These are phyloP conservation scores for Dactylellina parvicollis DNA, from an alignment of 2,329 filamentous ascomycete genomes.

Conservation along the genomic window DNA sequence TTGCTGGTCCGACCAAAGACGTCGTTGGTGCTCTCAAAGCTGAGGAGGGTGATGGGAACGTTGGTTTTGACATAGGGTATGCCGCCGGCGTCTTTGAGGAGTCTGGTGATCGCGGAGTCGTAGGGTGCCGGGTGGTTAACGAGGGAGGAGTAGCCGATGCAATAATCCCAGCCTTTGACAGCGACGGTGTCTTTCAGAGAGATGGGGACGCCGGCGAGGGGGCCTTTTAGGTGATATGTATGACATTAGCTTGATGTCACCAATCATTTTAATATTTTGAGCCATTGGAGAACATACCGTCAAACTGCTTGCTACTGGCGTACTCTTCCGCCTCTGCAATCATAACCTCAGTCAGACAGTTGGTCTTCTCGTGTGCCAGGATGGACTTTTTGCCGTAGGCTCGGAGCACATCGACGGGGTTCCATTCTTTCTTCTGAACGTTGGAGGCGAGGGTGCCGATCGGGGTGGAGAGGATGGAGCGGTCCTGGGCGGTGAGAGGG, in stretches of 20 bases:
- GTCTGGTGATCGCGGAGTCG: conserved; percentile 77
- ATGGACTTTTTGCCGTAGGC: conserved; percentile 88
- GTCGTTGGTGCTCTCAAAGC: conserved; percentile 81
- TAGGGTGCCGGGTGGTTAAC: conserved; percentile 70
- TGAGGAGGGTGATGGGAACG: conserved; percentile 83
- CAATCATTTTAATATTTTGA: too few species aligned
- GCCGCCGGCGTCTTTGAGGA: conserved; percentile 87
- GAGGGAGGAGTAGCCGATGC: conserved; percentile 80
- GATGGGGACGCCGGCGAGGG: conserved; percentile 85
- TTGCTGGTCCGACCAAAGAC: conserved; percentile 86
- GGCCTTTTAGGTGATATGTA: conserved; percentile 66
- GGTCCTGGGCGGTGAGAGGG: conserved; percentile 73
- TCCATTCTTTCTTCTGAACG: conserved; percentile 75
- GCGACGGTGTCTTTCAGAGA: conserved; percentile 83
- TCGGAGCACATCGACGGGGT: conserved; percentile 77
- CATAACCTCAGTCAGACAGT: conserved; percentile 88
- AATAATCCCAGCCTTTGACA: conserved; percentile 83
- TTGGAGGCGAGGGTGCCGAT: conserved; percentile 81
- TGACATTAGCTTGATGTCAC: too few species aligned
- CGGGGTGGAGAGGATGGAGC: conserved; percentile 74
- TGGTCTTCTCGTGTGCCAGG: conserved; percentile 84
- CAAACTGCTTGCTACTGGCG: conserved; percentile 63
- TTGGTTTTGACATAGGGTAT: conserved; percentile 95
- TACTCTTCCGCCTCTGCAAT: conserved; percentile 80
- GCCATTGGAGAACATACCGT: conserved; percentile 60